Percentiles rank a stretch among this genome's conserved stretches.
These are phyloP conservation scores for Globisporangium echinulatum DNA, from an alignment of 352 stramenopile genomes.

Conservation along the genomic window DNA sequence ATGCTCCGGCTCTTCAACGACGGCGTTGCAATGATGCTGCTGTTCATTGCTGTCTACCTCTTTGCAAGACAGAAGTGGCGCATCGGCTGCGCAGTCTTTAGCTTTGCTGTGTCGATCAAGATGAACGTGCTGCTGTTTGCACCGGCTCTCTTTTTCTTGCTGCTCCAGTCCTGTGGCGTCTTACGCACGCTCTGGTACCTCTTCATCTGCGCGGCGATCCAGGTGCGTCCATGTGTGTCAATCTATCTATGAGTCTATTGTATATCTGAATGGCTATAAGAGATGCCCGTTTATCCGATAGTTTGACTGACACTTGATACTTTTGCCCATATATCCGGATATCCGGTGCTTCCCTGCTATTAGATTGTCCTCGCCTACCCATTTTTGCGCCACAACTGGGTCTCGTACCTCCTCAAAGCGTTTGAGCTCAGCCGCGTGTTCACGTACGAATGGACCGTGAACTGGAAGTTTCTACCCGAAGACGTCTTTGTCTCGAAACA, in stretches of 20 bases:
- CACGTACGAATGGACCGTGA: slow-evolving; percentile 98
- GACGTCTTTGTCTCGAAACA: slow-evolving; percentile 67
- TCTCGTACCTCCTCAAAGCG: slow-evolving; percentile 93
- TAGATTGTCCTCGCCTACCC: slow-evolving; percentile 88
- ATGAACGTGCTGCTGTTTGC: slow-evolving; percentile 99
- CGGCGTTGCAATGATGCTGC: slow-evolving; percentile 92
- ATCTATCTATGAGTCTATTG: too few relatives aligned
- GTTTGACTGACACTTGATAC: not conserved
- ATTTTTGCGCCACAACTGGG: slow-evolving; percentile 93
- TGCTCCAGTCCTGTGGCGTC: slow-evolving; percentile 89
- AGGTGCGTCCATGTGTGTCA: slow-evolving; percentile 22
- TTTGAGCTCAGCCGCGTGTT: slow-evolving; percentile 98
- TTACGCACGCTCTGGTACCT: slow-evolving; percentile 81
- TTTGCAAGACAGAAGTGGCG: slow-evolving; percentile 80
- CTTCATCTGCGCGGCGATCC: slow-evolving; percentile 88
- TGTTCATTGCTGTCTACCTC: slow-evolving; percentile 91
- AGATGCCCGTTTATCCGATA: not conserved
- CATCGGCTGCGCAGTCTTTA: slow-evolving; percentile 92
- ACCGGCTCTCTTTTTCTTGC: slow-evolving; percentile 93
- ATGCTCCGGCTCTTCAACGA: slow-evolving; percentile 99
- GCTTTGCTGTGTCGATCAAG: slow-evolving; percentile 96
- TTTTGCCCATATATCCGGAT: not conserved
- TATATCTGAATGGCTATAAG: too few relatives aligned
- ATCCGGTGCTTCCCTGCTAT: too few relatives aligned
- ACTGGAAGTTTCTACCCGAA: slow-evolving; percentile 92